Conservation (phyloP, 768 basidiomycete species). For the Vararia minispora region DNA sequence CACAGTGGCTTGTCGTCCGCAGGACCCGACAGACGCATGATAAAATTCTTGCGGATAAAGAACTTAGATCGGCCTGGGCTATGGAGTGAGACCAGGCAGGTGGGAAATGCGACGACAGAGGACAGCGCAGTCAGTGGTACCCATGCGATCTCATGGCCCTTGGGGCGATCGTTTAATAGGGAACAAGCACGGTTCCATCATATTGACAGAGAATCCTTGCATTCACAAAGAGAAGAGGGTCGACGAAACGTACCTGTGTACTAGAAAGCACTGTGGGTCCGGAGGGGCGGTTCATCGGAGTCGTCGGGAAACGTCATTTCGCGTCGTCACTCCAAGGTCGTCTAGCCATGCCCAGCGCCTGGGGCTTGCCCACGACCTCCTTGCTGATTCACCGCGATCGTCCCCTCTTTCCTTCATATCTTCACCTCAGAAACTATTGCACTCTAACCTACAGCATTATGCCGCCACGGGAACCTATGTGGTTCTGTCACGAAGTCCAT, state of each 20-base stretch:
- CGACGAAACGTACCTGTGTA: background rate
- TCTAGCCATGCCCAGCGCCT: background rate
- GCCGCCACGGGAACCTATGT: conserved; percentile 64
- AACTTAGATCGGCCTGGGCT: too few relatives aligned
- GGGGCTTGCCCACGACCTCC: background rate
- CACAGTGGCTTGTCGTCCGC: too few relatives aligned
- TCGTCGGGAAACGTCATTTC: background rate
- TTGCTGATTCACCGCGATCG: background rate
- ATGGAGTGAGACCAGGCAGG: too few relatives aligned
- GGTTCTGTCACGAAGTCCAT: conserved; percentile 68
- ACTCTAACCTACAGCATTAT: conserved; percentile 23
- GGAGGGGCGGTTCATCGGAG: background rate
- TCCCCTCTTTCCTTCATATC: conserved; percentile 12
- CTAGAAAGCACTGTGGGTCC: background rate
- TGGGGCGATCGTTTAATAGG: conserved; percentile 53
- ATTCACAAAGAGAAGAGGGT: conserved; percentile 1
- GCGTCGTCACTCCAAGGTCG: background rate
- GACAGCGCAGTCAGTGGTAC: too few relatives aligned
- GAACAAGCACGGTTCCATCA: conserved; percentile 42
- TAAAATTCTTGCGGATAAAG: too few relatives aligned
- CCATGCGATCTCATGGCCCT: too few relatives aligned
- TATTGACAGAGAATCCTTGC: conserved; percentile 4
- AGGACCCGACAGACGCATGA: too few relatives aligned
- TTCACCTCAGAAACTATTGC: conserved; percentile 8
- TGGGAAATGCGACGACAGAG: too few relatives aligned